Percentiles rank a stretch among this genome's conserved stretches.
Evolutionary conservation across 805 yeast species (phyloP).

Genomic region (Metschnikowia similis): DNA sequence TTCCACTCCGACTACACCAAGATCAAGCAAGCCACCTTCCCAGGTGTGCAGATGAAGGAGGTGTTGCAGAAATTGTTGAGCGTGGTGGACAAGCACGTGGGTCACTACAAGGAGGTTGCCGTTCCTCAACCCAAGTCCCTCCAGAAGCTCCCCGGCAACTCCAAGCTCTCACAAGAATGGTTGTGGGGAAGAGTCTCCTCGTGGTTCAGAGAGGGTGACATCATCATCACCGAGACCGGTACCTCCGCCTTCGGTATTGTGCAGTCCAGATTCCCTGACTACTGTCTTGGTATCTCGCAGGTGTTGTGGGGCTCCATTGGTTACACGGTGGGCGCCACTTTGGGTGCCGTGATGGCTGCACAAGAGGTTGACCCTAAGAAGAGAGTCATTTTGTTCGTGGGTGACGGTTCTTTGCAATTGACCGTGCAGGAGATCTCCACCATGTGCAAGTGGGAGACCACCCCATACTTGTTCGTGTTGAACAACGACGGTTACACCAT

Average conservation of each 20-base stretch:
- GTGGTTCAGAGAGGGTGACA: slow-evolving; percentile 27
- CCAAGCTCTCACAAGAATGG: slow-evolving; percentile 23
- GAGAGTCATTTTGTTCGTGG: slow-evolving; percentile 38
- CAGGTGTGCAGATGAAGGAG: slow-evolving; percentile 67
- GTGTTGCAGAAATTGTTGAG: slow-evolving; percentile 24
- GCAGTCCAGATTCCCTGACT: slow-evolving; percentile 23
- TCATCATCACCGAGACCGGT: slow-evolving; percentile 26
- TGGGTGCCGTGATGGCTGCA: slow-evolving; percentile 28
- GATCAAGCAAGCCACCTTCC: slow-evolving; percentile 65
- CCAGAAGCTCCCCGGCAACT: slow-evolving; percentile 38
- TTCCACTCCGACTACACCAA: slow-evolving; percentile 75
- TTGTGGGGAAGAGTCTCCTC: slow-evolving; percentile 22
- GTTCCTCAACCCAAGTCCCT: slow-evolving; percentile 51
- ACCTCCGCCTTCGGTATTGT: slow-evolving; percentile 27
- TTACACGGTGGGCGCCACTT: slow-evolving; percentile 26
- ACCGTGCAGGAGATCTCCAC: slow-evolving; percentile 40
- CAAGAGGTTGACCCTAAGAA: slow-evolving; percentile 23
- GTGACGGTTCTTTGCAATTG: slow-evolving; percentile 40
- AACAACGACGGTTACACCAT: slow-evolving; percentile 40
- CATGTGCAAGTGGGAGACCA: slow-evolving; percentile 32
- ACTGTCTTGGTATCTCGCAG: slow-evolving; percentile 24
- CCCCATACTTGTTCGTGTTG: slow-evolving; percentile 36
- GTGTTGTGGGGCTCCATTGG: slow-evolving; percentile 29
- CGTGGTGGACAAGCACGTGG: slow-evolving; percentile 36
- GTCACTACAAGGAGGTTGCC: slow-evolving; percentile 47